Percentiles rank a stretch among this genome's conserved stretches.
These are phyloP conservation scores for Cladobotryum mycophilum DNA, from an alignment of 2,329 filamentous ascomycete genomes.

Conservation along the genomic window DNA sequence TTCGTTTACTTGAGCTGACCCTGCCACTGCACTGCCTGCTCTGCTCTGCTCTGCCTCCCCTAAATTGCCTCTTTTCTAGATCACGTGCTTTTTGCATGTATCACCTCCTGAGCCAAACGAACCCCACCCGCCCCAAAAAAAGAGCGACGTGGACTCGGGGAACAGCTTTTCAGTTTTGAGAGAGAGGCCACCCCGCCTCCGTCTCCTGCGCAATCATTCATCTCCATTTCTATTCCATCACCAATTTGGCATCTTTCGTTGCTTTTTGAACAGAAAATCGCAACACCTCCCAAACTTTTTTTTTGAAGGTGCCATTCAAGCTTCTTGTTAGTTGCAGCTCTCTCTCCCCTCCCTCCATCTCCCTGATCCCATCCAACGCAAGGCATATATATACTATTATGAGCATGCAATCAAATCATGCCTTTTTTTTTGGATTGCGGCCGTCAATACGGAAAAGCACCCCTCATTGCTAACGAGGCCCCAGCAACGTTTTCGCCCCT, in stretches of 20 bases:
- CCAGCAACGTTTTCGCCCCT: slow-evolving; percentile 16
- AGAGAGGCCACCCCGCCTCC: neutral
- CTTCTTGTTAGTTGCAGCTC: neutral
- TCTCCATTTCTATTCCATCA: neutral
- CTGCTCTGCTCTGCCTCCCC: no score
- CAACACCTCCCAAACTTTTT: no score
- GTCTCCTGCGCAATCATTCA: neutral
- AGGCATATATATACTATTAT: no score
- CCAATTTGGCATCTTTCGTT: neutral
- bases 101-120: neutral
- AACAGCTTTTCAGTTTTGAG: neutral
- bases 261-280: neutral
- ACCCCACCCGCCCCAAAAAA: neutral
- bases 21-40: no score
- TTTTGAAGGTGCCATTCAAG: no score
- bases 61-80: no score
- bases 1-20: no score
- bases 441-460: slow-evolving; percentile 1
- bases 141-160: neutral
- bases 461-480: slow-evolving; percentile 17
- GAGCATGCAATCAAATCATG: no score
- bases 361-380: no score
- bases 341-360: no score
- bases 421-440: neutral
- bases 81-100: no score